Evolutionary conservation across 2,329 filamentous ascomycete genomes (phyloP).

Genomic region (Aspergillus fumigatus): DNA sequence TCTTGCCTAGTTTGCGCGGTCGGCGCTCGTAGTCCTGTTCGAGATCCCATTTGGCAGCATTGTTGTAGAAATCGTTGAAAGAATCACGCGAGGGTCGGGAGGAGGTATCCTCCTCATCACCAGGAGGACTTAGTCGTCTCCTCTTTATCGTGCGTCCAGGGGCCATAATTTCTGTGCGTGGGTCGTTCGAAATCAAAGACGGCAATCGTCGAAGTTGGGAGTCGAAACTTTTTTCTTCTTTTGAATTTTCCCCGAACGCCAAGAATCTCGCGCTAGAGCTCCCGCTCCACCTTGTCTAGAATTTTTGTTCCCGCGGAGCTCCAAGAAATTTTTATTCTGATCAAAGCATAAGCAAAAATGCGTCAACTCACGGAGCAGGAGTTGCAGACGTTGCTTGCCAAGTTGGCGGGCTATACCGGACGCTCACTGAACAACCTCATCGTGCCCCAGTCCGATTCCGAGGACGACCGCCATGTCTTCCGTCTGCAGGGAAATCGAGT

Average conservation of each 20-base stretch:
- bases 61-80: constrained; percentile 59
- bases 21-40: constrained; percentile 86
- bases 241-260: constrained; percentile 14
- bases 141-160: constrained; percentile 46
- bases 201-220: not conserved
- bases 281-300: constrained; percentile 19
- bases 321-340: constrained; percentile 4
- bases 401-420: constrained; percentile 91
- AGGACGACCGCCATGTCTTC: constrained; percentile 78
- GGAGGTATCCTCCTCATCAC: constrained; percentile 29
- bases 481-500: constrained; percentile 76
- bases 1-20: constrained; percentile 70
- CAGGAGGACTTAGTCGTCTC: constrained; percentile 47
- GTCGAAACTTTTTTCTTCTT: constrained; percentile 21
- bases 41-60: constrained; percentile 78
- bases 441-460: constrained; percentile 63
- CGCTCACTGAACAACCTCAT: constrained; percentile 81
- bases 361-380: constrained; percentile 68
- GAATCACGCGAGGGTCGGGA: constrained; percentile 28
- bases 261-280: constrained; percentile 23
- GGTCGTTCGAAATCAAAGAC: not conserved
- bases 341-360: constrained; percentile 48
- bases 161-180: constrained; percentile 38
- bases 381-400: constrained; percentile 72
- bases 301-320: constrained; percentile 21